Conservation (phyloP, 2,329 filamentous ascomycete species). For the Pseudocercospora cruenta region DNA sequence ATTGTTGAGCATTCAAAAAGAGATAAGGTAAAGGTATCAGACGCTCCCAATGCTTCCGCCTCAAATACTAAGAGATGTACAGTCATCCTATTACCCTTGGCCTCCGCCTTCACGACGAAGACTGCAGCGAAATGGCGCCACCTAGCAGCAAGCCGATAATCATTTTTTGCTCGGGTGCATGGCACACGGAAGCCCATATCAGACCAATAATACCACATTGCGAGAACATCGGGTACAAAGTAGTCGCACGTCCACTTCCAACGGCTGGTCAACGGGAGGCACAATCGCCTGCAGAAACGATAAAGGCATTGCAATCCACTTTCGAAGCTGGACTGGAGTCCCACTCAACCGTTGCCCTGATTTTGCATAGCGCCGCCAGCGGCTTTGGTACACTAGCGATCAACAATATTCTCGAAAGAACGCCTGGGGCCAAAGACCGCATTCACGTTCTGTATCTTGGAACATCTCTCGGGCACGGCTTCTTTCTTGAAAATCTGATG, state of each 20-base stretch:
- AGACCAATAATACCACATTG: constrained; percentile 14
- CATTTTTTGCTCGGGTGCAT: constrained; percentile 18
- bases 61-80: not conserved
- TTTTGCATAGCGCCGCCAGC: constrained; percentile 16
- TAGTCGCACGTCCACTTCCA: constrained; percentile 12
- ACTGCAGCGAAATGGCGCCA: not conserved
- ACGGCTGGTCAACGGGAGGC: constrained; percentile 8
- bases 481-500: not conserved
- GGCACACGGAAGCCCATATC: constrained; percentile 16
- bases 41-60: not conserved
- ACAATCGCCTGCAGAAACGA: constrained; percentile 6
- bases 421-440: not conserved
- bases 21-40: not conserved
- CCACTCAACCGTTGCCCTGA: constrained; percentile 1
- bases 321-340: not conserved
- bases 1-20: too few relatives aligned
- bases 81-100: not conserved
- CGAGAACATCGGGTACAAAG: constrained; percentile 13
- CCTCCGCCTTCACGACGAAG: not conserved
- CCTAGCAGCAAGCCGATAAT: constrained; percentile 4
- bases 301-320: not conserved
- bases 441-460: constrained; percentile 15
- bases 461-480: constrained; percentile 9
- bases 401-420: constrained; percentile 11
- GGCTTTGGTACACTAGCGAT: constrained; percentile 13